Percentiles rank a stretch among this genome's conserved stretches.
Evolutionary conservation across 495 filamentous ascomycete species (phyloP).

Genomic region (Penicillium steckii): DNA sequence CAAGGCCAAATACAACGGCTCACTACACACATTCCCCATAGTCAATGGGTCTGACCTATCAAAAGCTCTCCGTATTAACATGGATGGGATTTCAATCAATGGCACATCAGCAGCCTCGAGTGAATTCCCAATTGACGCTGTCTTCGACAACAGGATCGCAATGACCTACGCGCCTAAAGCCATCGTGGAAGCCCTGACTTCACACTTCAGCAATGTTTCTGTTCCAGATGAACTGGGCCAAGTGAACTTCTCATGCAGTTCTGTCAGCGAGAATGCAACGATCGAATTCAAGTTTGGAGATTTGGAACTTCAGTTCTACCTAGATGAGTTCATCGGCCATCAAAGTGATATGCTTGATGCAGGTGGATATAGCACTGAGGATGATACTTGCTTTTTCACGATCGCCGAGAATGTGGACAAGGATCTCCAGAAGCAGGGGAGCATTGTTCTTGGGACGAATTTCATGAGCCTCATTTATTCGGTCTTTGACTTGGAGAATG

Average conservation of each 20-base stretch:
- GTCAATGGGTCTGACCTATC: neutral
- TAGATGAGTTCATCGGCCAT: neutral
- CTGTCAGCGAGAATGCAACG: neutral
- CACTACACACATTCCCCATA: conserved; percentile 12
- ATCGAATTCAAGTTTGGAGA: conserved; percentile 8
- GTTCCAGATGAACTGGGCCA: conserved; percentile 3
- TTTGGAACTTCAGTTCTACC: neutral
- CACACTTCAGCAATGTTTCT: neutral
- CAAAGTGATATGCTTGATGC: neutral
- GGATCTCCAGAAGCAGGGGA: neutral
- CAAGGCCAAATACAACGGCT: conserved; percentile 9
- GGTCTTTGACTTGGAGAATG: conserved; percentile 11
- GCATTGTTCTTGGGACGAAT: conserved; percentile 4
- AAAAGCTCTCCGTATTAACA: conserved; percentile 10
- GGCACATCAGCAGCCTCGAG: neutral
- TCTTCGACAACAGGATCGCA: neutral
- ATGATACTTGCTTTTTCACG: conserved; percentile 1
- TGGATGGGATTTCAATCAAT: conserved; percentile 10
- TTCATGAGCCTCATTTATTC: conserved; percentile 6
- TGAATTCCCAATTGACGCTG: conserved; percentile 2
- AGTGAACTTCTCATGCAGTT: conserved; percentile 8
- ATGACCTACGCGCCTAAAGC: conserved; percentile 9
- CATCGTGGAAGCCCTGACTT: conserved; percentile 1
- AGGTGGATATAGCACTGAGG: neutral
- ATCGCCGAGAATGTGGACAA: neutral